Base-by-base conservation (phyloP, 306 rosid genomes). In the Vachellia pachyceras region DNA sequence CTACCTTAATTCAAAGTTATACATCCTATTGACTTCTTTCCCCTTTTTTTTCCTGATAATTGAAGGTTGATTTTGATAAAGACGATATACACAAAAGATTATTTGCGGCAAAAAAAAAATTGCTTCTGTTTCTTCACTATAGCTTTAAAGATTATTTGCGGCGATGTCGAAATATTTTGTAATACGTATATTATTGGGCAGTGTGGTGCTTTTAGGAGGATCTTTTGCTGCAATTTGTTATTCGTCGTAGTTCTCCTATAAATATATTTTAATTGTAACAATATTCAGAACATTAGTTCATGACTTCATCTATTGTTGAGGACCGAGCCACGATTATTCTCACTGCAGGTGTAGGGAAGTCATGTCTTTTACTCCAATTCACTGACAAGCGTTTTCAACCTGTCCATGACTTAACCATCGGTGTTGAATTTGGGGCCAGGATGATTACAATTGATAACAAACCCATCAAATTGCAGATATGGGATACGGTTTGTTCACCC, bases 351-450 rank as follows among this genome's bases (percentile, higher is more conserved):
- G 99, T 95, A 52, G 99, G 99, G 14, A 95, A 93, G 87, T 95
- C 99, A 35, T 95, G 99, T 73, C 97, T 95, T 82, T 89, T 95
- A 81, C 98, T 95, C 75, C 99, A 95, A 67, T 95, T 95, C 83
- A 95, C 99, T 15, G 98, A 95, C 86, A 95, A 93, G 90, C 89
- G 99, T 35, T 95, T 95, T 84, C 99, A 95, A 85, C 98, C 99
- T 0, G 99, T 95, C 41, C 99, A 93, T 80, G 98, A 95, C 82
- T 88, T 95, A 81, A 95, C 99, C 17, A 95, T 95, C 11, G 99
- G 99, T 86, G 99, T 95, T 47, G 99, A 95, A 84, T 95, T 95
- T 39, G 99, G 99, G 35, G 99, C 99, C 42, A 82, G 98, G 90
- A 95, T 95, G 99, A 93, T 95, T 85, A 91, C 95, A 22, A 95